Evolutionary conservation across 345 rosid species (phyloP).

Genomic region (Sapria himalayana): DNA sequence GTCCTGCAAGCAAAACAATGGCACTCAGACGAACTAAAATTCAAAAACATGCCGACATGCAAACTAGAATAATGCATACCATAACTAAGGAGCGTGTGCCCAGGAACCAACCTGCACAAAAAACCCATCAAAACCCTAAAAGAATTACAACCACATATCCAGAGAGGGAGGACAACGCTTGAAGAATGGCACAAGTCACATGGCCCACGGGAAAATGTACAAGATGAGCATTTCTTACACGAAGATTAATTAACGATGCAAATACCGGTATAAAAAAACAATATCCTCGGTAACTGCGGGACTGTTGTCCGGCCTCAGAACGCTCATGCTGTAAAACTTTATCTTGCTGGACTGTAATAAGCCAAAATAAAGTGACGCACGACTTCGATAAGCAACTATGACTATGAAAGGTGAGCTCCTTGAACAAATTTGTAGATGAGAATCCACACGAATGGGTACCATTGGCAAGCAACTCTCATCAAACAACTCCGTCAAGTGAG

Average conservation of each 20-base stretch:
- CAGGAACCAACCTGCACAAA: constrained; percentile 58
- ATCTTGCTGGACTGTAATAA: constrained; percentile 51
- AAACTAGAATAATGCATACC: constrained; percentile 40
- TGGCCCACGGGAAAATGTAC: neutral
- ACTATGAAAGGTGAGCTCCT: too few species aligned
- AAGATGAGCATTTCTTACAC: neutral
- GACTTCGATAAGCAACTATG: too few species aligned
- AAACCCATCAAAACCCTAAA: neutral
- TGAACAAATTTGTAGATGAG: too few species aligned
- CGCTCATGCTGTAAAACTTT: constrained; percentile 77
- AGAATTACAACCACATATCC: neutral
- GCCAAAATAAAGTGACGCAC: too few species aligned
- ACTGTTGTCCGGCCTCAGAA: constrained; percentile 49
- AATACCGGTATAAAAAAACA: constrained; percentile 73
- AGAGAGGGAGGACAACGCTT: neutral
- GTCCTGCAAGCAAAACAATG: constrained; percentile 29
- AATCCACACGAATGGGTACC: too few species aligned
- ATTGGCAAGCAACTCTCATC: constrained; percentile 44
- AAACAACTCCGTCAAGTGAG: constrained; percentile 74
- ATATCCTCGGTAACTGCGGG: constrained; percentile 41
- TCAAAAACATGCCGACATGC: too few species aligned
- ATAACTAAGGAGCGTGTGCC: constrained; percentile 62
- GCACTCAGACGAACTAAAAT: too few species aligned
- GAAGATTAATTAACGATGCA: neutral
- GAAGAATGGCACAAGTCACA: neutral